phyloP scores from a whole-genome alignment of 2,329 filamentous ascomycete species.

The Stemphylium beticola region DNA sequence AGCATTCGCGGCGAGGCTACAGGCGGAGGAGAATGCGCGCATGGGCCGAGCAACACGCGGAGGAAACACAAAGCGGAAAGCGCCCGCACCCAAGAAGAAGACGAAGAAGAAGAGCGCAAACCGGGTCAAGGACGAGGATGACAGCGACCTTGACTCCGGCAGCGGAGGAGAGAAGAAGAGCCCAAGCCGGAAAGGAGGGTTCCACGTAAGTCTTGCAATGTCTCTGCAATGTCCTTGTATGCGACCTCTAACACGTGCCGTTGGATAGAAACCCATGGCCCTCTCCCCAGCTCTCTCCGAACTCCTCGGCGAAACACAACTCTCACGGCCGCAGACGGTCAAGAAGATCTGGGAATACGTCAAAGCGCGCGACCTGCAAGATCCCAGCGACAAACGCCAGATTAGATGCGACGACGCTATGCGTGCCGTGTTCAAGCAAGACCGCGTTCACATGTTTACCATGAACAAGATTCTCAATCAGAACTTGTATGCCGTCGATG shows the following conservation, averaged over 20 bases:
- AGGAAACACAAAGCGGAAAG: conserved; percentile 64
- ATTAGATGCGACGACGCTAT: conserved; percentile 92
- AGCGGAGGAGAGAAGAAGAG: conserved; percentile 67
- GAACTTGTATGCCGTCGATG: conserved; percentile 86
- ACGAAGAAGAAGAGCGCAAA: conserved; percentile 76
- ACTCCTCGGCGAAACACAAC: conserved; percentile 75
- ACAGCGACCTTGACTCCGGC: conserved; percentile 75
- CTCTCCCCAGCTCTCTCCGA: conserved; percentile 73
- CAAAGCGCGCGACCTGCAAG: conserved; percentile 85
- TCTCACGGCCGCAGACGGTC: conserved; percentile 93
- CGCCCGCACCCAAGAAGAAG: conserved; percentile 64
- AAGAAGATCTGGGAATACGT: conserved; percentile 98
- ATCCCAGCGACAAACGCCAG: conserved; percentile 88
- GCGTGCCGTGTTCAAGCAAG: conserved; percentile 88
- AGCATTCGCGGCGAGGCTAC: conserved; percentile 81
- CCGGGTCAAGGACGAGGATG: conserved; percentile 77
- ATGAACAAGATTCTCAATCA: conserved; percentile 97
- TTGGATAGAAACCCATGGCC: conserved; percentile 70
- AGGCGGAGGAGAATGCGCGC: conserved; percentile 84
- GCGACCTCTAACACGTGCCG: conserved; percentile 41
- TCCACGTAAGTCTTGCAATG: conserved; percentile 67
- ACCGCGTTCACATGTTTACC: conserved; percentile 96
- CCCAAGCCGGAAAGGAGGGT: conserved; percentile 81
- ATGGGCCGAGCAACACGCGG: conserved; percentile 75
- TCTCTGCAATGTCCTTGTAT: too few species aligned